Base-by-base conservation (phyloP, 257 asterid genomes). In the Thymus mandschuricus region DNA sequence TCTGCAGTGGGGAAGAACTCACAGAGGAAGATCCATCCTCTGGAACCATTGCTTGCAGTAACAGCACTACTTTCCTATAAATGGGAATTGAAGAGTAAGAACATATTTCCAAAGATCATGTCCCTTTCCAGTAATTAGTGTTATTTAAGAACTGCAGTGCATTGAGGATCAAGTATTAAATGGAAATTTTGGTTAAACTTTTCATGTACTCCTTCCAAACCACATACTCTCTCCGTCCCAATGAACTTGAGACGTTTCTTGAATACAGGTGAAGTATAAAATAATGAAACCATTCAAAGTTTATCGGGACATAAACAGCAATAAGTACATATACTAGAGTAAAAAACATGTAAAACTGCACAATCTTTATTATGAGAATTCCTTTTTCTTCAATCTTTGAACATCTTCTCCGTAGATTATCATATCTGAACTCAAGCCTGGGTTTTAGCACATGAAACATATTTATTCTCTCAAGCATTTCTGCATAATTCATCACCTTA, bases 11-110 rank as follows among this genome's bases (percentile, higher is more conserved):
- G 2, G 95, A 89, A 29, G 96, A 83, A 33, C 80, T 77, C 5
- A 81, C 66, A 8, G 90, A 84, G 52, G 94, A 80, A 0, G 95
- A 83, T 60, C 86, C 93, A n/a, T 85, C 93, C 63, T 86, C 92
- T 68, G 79, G 89, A 51, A 78, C 79, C 87, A 87, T 82, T 51
- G 33, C 69, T 59, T 59, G 58, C 74, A 64, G 64, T 34, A 51
- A 70, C 2, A 51, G 8, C 31, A 69, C 52, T 7, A 75, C 48
- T 55, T n/a, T 8, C 52, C 59, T 7, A 56, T 3, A 43, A 59
- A 15, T 30, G 52, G 66, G 3, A 31, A 21, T 21, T 6, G 31
- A 55, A 41, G 9, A 56, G 2, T 44, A 43, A 30, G 10, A 43
- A 65, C 2, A 45, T 45, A 30, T 2, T 38, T 33, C 45, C 31